Percentiles rank a stretch among this genome's conserved stretches.
Conservation (phyloP, 495 filamentous ascomycete species). For the Tuber magnatum region DNA sequence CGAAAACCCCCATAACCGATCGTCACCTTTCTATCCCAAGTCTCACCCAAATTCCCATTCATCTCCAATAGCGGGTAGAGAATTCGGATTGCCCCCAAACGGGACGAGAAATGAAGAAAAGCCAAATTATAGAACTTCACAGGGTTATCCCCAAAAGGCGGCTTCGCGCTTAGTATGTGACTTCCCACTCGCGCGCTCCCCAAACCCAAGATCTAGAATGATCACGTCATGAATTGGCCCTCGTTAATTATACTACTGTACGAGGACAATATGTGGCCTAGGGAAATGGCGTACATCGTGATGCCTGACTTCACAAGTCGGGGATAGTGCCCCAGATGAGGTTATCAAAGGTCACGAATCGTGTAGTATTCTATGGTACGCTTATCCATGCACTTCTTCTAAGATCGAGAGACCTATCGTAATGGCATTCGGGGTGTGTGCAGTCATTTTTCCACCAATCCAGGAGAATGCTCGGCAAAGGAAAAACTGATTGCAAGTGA, state of each 20-base stretch:
- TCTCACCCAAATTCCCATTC: background rate
- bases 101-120: background rate
- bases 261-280: too few species aligned
- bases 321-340: too few species aligned
- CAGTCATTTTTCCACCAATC: too few species aligned
- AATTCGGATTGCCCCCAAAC: background rate
- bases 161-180: background rate
- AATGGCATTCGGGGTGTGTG: too few species aligned
- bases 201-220: background rate
- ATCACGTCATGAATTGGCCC: background rate
- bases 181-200: background rate
- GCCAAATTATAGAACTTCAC: background rate
- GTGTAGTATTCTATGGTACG: too few species aligned
- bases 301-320: too few species aligned
- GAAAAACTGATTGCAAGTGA: too few species aligned
- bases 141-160: background rate
- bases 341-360: too few species aligned
- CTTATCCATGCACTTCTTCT: too few species aligned
- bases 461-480: too few species aligned
- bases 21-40: background rate
- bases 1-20: accelerated
- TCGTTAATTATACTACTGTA: background rate
- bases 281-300: too few species aligned
- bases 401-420: too few species aligned
- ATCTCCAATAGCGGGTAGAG: background rate